phyloP scores from a whole-genome alignment of 1,139 yeast species.

The Zygosaccharomyces sapae region DNA sequence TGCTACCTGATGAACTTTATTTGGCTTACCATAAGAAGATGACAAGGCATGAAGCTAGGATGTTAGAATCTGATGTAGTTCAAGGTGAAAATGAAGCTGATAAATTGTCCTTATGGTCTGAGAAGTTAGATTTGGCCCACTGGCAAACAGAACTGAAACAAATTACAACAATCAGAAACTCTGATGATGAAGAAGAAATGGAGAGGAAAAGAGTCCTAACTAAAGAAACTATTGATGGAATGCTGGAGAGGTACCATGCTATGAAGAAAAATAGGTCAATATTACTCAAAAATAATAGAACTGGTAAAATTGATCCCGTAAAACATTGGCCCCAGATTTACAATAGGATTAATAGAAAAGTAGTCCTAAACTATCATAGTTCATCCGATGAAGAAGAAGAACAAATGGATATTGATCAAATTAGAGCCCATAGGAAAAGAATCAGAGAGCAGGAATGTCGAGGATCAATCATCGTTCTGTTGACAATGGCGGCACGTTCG shows the following conservation, averaged over 20 bases:
- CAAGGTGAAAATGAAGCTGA: slow-evolving; percentile 45
- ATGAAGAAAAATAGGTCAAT: slow-evolving; percentile 35
- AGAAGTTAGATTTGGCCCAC: slow-evolving; percentile 46
- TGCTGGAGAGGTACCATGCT: slow-evolving; percentile 47
- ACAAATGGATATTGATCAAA: slow-evolving; percentile 17
- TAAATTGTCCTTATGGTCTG: slow-evolving; percentile 26
- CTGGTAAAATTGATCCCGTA: slow-evolving; percentile 16
- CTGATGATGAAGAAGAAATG: slow-evolving; percentile 47
- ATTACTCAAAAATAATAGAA: slow-evolving; percentile 19
- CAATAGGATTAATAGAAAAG: slow-evolving; percentile 23
- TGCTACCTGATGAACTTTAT: slow-evolving; percentile 46
- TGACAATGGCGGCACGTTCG: slow-evolving; percentile 7
- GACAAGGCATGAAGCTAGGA: slow-evolving; percentile 62
- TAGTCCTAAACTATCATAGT: slow-evolving; percentile 26
- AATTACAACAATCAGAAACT: slow-evolving; percentile 52
- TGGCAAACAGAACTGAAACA: slow-evolving; percentile 53
- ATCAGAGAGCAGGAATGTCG: slow-evolving; percentile 23
- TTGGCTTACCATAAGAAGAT: slow-evolving; percentile 53
- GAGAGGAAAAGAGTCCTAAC: slow-evolving; percentile 49
- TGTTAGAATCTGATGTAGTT: slow-evolving; percentile 59
- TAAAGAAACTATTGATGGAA: slow-evolving; percentile 45
- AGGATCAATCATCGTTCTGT: slow-evolving; percentile 25
- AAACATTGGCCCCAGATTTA: slow-evolving; percentile 17
- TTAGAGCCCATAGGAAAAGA: slow-evolving; percentile 18
- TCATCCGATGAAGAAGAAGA: slow-evolving; percentile 36